Evolutionary conservation across 306 rosid species (phyloP).

Genomic region (Fragaria iinumae): DNA sequence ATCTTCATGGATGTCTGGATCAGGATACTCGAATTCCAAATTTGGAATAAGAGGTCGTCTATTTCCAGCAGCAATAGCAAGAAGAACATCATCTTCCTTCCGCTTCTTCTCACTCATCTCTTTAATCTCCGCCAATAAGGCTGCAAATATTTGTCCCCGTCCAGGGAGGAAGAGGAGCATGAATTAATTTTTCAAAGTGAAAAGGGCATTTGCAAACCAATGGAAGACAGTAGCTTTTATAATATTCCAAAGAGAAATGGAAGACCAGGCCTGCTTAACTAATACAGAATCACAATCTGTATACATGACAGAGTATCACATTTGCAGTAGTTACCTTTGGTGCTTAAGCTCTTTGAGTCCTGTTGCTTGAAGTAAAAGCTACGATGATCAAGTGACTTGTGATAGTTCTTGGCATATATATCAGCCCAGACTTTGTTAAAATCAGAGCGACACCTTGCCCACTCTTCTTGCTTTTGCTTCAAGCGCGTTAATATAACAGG

Average conservation of each 20-base stretch:
- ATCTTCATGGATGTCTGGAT: constrained; percentile 88
- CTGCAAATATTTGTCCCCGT: constrained; percentile 41
- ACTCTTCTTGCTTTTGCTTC: constrained; percentile 98
- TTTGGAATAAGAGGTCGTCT: constrained; percentile 85
- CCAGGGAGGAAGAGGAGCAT: constrained; percentile 8
- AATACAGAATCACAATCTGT: background rate
- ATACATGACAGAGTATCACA: background rate
- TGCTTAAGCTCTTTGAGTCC: constrained; percentile 89
- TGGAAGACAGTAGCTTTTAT: background rate
- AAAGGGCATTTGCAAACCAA: constrained; percentile 4
- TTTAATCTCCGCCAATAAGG: constrained; percentile 87
- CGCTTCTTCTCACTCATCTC: constrained; percentile 95
- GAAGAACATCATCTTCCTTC: constrained; percentile 94
- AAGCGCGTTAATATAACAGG: constrained; percentile 90
- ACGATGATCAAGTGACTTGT: constrained; percentile 98
- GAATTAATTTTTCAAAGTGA: background rate
- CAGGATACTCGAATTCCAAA: constrained; percentile 83
- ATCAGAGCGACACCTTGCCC: constrained; percentile 94
- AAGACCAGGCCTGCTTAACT: background rate
- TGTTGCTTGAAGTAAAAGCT: constrained; percentile 99
- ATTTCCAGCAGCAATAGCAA: constrained; percentile 95
- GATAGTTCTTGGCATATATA: constrained; percentile 93
- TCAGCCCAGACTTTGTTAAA: constrained; percentile 99
- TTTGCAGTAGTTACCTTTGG: constrained; percentile 61
- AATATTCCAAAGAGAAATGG: background rate